These are phyloP conservation scores for Phialocephala subalpina DNA, from an alignment of 2,329 filamentous ascomycete genomes.

Conservation along the genomic window DNA sequence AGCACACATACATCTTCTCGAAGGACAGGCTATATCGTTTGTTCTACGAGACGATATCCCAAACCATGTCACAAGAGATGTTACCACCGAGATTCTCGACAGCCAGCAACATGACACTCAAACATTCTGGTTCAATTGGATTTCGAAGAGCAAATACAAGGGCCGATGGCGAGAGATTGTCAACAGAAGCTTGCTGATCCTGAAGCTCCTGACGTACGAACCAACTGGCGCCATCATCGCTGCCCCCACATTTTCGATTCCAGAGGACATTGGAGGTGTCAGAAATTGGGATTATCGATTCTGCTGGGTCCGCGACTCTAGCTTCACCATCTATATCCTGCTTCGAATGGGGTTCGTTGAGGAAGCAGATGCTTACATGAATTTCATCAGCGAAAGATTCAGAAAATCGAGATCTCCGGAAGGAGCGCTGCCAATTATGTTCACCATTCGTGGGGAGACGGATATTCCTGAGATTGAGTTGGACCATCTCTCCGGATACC, in stretches of 20 bases:
- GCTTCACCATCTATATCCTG: constrained; percentile 81
- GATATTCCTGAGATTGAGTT: constrained; percentile 77
- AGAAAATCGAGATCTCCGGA: constrained; percentile 65
- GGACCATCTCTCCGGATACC: constrained; percentile 75
- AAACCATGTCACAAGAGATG: constrained; percentile 63
- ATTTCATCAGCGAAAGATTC: constrained; percentile 78
- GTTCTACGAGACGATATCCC: constrained; percentile 69
- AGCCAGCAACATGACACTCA: constrained; percentile 74
- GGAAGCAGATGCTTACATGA: constrained; percentile 81
- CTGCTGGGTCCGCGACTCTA: constrained; percentile 80
- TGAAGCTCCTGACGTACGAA: constrained; percentile 81
- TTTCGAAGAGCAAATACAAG: constrained; percentile 73
- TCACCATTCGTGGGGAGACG: constrained; percentile 78
- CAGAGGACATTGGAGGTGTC: constrained; percentile 74
- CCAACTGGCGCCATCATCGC: constrained; percentile 82
- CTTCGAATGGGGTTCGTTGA: constrained; percentile 78
- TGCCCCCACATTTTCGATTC: constrained; percentile 79
- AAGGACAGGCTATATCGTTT: constrained; percentile 75
- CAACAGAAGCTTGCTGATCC: constrained; percentile 72
- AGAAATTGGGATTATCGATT: constrained; percentile 79
- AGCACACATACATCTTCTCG: constrained; percentile 64
- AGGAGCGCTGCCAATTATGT: constrained; percentile 79
- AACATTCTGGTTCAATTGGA: constrained; percentile 78
- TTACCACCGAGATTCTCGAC: constrained; percentile 66
- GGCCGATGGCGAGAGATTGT: constrained; percentile 79